phyloP scores from a whole-genome alignment of 495 filamentous ascomycete species.

The Talaromyces nanjingensis region DNA sequence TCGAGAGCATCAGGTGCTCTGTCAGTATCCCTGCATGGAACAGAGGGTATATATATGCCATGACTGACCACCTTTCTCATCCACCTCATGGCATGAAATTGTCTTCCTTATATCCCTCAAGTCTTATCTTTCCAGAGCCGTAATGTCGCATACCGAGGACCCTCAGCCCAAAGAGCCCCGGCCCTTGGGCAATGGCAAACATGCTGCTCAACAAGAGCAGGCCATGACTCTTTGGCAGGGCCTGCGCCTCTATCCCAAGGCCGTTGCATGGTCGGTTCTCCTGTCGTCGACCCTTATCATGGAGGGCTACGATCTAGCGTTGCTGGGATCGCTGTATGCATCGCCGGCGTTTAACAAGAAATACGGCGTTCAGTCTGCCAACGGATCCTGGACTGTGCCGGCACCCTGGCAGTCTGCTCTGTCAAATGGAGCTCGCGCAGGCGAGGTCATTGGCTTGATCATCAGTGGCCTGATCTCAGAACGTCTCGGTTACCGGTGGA shows the following conservation, averaged over 20 bases:
- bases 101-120: neutral
- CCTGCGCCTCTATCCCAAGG: constrained; percentile 38
- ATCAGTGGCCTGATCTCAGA: constrained; percentile 62
- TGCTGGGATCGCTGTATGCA: constrained; percentile 33
- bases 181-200: constrained; percentile 6
- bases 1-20: neutral
- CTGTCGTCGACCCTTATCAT: constrained; percentile 41
- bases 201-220: constrained; percentile 18
- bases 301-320: constrained; percentile 42
- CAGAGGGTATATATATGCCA: neutral
- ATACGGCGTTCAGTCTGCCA: constrained; percentile 23
- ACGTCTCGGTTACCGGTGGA: constrained; percentile 55
- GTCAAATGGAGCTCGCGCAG: constrained; percentile 49
- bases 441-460: constrained; percentile 61
- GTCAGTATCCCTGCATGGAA: neutral
- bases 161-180: neutral
- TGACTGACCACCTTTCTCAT: neutral
- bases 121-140: neutral
- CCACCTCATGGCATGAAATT: neutral
- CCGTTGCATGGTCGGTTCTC: constrained; percentile 39
- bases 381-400: constrained; percentile 33
- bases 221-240: constrained; percentile 22
- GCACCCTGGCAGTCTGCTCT: constrained; percentile 62
- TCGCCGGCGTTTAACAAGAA: constrained; percentile 28
- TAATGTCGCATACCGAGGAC: neutral